Base-by-base conservation (phyloP, 2,329 filamentous ascomycete species). In the Colletotrichum sansevieriae region DNA sequence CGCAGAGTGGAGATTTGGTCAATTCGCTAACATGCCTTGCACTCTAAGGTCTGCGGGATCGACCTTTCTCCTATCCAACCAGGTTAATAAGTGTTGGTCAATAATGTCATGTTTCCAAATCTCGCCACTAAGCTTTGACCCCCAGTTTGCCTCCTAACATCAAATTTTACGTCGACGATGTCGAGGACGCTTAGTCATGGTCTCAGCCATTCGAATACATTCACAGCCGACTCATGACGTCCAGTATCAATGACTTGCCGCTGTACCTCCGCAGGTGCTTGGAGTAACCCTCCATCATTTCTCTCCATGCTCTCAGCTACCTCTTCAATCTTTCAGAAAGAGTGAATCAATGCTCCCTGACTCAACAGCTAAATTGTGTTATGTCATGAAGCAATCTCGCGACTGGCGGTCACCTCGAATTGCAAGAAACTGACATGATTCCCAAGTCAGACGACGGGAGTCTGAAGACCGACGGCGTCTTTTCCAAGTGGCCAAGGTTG, bases 361-460 rank as follows among this genome's bases (percentile, higher is more conserved):
- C 9, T 7, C 4, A 9, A 4, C 11, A 10, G 33, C 15, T 11
- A 12, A 43, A 9, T 4, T 39, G 11, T 22, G 22, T 22, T 22
- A 12, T 55, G 25, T 47, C 12, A 18, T 6, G 5, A 35, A 71
- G 66, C 12, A 75, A 74, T 25, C 75, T 83, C 1, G 76, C 75
- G 8, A 81, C 84, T 0, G 83, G 84, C 2, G 82, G 82, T 7
- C 83, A 79, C 75, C 49, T 82, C 3, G 82, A 83, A 55, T 73
- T 81, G 2, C 78, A 82, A 20, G 84, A 86, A 37, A 77, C 82
- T 3, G 74, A 79, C 6, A 74, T 76, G 0, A 73, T 79, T 0
- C 75, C 73, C 13, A 82, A 77, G 7, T 77, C 75, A 49, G 82
- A 85, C 55, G 84, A 86, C 61, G 78, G 73, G 18, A 81, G 80